Percentiles rank a stretch among this genome's conserved stretches.
Conservation (phyloP, 2,329 filamentous ascomycete genomes). For the Aspergillus texensis region DNA sequence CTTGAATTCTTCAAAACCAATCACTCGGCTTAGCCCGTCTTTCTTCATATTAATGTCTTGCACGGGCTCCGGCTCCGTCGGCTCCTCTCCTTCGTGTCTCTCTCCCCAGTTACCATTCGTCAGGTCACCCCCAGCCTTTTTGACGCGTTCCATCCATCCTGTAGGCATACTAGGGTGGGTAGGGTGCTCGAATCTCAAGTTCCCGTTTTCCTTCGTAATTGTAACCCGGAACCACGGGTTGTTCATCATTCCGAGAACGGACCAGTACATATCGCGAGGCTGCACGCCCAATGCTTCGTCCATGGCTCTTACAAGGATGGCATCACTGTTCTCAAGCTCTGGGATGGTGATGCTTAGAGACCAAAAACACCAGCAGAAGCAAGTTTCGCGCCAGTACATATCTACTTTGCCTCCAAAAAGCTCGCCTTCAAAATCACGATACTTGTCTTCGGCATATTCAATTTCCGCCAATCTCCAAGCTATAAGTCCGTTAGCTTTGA, state of each 20-base stretch:
- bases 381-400: slow-evolving; percentile 77
- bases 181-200: slow-evolving; percentile 81
- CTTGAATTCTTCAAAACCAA: slow-evolving; percentile 72
- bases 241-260: slow-evolving; percentile 95
- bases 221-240: slow-evolving; percentile 89
- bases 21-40: slow-evolving; percentile 62
- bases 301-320: slow-evolving; percentile 83
- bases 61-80: slow-evolving; percentile 50
- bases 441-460: slow-evolving; percentile 82
- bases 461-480: slow-evolving; percentile 77
- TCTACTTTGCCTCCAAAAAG: slow-evolving; percentile 78
- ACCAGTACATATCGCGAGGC: slow-evolving; percentile 95
- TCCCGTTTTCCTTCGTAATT: slow-evolving; percentile 67
- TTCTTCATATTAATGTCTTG: slow-evolving; percentile 79
- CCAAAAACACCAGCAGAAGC: slow-evolving; percentile 95
- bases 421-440: slow-evolving; percentile 65
- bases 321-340: slow-evolving; percentile 65
- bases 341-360: slow-evolving; percentile 66
- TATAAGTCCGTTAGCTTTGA: slow-evolving; percentile 21
- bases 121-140: slow-evolving; percentile 78
- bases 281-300: slow-evolving; percentile 86
- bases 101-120: slow-evolving; percentile 86
- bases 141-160: slow-evolving; percentile 93
- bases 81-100: slow-evolving; percentile 55
- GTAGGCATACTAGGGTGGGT: slow-evolving; percentile 78